Conservation (phyloP, 805 yeast species). For the Nakazawaea ernobii region DNA sequence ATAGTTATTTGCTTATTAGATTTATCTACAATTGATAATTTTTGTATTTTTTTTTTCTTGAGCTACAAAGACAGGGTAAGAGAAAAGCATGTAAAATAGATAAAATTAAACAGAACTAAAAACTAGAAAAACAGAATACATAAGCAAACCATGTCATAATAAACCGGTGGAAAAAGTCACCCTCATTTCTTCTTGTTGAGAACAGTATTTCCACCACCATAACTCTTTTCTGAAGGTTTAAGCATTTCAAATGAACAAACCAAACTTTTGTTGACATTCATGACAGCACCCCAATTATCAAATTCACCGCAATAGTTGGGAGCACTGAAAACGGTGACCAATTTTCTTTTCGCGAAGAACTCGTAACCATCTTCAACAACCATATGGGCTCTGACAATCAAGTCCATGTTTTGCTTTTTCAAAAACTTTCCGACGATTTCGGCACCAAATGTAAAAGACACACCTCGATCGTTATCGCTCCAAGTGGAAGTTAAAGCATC, state of each 20-base stretch:
- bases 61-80: background rate
- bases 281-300: conserved; percentile 74
- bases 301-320: conserved; percentile 84
- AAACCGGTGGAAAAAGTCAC: background rate
- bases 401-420: conserved; percentile 61
- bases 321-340: conserved; percentile 77
- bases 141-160: too few relatives aligned
- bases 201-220: background rate
- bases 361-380: conserved; percentile 88
- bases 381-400: conserved; percentile 83
- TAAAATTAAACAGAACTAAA: background rate
- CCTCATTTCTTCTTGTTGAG: background rate
- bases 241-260: conserved; percentile 69
- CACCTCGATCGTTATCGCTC: conserved; percentile 83
- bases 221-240: conserved; percentile 37
- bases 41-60: background rate
- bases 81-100: background rate
- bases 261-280: conserved; percentile 63
- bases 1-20: background rate
- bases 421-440: conserved; percentile 69
- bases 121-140: background rate
- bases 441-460: conserved; percentile 70
- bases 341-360: conserved; percentile 65
- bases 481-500: conserved; percentile 53
- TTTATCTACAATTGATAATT: too few relatives aligned